These are phyloP conservation scores for Diaporthe helianthi DNA, from an alignment of 2,329 filamentous ascomycete genomes.

Conservation along the genomic window DNA sequence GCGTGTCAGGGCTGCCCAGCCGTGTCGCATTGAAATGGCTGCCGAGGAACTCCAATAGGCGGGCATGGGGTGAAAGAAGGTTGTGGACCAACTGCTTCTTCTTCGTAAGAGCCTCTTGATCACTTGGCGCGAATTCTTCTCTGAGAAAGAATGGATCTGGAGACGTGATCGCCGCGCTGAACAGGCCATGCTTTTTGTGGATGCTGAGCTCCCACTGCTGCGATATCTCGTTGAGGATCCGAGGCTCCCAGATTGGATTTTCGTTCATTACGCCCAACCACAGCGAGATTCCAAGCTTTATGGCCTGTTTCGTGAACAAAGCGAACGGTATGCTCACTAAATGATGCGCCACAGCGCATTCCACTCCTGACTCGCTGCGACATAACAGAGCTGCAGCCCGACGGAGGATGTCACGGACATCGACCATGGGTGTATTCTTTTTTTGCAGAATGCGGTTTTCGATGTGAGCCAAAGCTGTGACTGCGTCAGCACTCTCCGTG, in stretches of 20 bases:
- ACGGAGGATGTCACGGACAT: conserved; percentile 82
- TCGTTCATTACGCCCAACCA: conserved; percentile 98
- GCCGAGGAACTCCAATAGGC: conserved; percentile 84
- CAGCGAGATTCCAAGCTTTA: conserved; percentile 92
- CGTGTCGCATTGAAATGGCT: conserved; percentile 95
- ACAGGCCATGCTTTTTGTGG: conserved; percentile 78
- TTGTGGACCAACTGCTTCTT: conserved; percentile 82
- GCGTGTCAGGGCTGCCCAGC: conserved; percentile 82
- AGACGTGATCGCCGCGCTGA: conserved; percentile 72
- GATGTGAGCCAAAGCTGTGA: conserved; percentile 74
- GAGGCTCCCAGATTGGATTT: conserved; percentile 85
- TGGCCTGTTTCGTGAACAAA: conserved; percentile 92
- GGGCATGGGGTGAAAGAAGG: conserved; percentile 83
- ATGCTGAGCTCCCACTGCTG: conserved; percentile 91
- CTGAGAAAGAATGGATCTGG: conserved; percentile 89
- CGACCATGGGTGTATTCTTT: conserved; percentile 72
- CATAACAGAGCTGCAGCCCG: conserved; percentile 88
- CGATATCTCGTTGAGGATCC: conserved; percentile 84
- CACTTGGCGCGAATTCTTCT: conserved; percentile 91
- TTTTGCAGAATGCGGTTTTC: conserved; percentile 74
- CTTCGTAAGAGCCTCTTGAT: conserved; percentile 76
- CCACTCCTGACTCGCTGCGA: conserved; percentile 71
- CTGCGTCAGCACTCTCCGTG: conserved; percentile 63
- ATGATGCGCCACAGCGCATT: conserved; percentile 82
- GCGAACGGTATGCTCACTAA: conserved; percentile 92